A percentile compares a stretch with the other conserved stretches of the same genome.
phyloP scores from a whole-genome alignment of 257 asterid species.

The Prunella vulgaris region DNA sequence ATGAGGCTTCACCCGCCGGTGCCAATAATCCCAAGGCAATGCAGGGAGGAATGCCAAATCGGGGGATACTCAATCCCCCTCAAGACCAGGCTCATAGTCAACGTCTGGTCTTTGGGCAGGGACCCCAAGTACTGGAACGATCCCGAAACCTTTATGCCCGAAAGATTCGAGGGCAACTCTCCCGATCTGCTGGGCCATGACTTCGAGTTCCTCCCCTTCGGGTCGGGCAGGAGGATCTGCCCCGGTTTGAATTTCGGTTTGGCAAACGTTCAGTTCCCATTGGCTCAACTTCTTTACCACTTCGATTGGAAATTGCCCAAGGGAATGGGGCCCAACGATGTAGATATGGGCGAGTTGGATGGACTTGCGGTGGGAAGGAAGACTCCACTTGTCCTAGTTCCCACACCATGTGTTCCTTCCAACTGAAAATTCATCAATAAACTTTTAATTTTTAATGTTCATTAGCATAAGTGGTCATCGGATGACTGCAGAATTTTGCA shows the following conservation, averaged over 20 bases:
- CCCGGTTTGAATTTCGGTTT: neutral
- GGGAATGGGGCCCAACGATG: neutral
- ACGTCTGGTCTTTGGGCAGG: conserved; percentile 30
- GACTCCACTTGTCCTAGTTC: neutral
- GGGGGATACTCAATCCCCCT: conserved; percentile 26
- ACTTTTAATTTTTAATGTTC: too few relatives aligned
- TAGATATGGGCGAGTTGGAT: neutral
- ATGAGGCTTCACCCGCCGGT: conserved; percentile 34
- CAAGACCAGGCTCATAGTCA: conserved; percentile 18
- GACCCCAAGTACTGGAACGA: conserved; percentile 27
- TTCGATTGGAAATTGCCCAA: neutral
- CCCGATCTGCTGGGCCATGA: conserved; percentile 18
- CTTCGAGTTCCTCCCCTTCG: conserved; percentile 28
- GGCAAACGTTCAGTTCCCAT: neutral
- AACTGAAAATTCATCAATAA: neutral
- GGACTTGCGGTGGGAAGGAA: neutral
- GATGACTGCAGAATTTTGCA: too few relatives aligned
- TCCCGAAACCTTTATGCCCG: conserved; percentile 27
- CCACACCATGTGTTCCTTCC: neutral
- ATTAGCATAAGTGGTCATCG: too few relatives aligned
- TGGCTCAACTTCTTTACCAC: neutral
- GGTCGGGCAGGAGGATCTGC: neutral
- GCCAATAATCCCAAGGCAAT: conserved; percentile 29
- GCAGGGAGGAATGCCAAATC: conserved; percentile 22
- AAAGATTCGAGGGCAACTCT: conserved; percentile 22